Evolutionary conservation across 129 eudicot genomes (phyloP).

Genomic region (Daucus carota): DH1_v3.0 NC_030384.2:34982001-34982500

Average conservation of each 20-base stretch:
- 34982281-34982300: no score
- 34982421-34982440: not conserved
- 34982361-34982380: not conserved
- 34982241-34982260: not conserved
- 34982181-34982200: conserved; percentile 92
- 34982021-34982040: not conserved
- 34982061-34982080: not conserved
- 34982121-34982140: conserved; percentile 95
- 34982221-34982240: not conserved
- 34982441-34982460: conserved; percentile 30
- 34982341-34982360: not conserved
- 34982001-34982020: not conserved
- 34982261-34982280: not conserved
- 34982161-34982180: conserved; percentile 71
- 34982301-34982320: no score
- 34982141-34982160: conserved; percentile 97
- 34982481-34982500: conserved; percentile 88
- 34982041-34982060: not conserved
- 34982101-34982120: conserved; percentile 79
- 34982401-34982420: not conserved
- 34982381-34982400: no score
- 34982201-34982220: conserved; percentile 5
- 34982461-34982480: conserved; percentile 93
- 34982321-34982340: no score
- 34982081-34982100: conserved; percentile 51